These are phyloP conservation scores for Coniosporium tulheliwenetii DNA, from an alignment of 2,329 filamentous ascomycete genomes.

Conservation along the genomic window DNA sequence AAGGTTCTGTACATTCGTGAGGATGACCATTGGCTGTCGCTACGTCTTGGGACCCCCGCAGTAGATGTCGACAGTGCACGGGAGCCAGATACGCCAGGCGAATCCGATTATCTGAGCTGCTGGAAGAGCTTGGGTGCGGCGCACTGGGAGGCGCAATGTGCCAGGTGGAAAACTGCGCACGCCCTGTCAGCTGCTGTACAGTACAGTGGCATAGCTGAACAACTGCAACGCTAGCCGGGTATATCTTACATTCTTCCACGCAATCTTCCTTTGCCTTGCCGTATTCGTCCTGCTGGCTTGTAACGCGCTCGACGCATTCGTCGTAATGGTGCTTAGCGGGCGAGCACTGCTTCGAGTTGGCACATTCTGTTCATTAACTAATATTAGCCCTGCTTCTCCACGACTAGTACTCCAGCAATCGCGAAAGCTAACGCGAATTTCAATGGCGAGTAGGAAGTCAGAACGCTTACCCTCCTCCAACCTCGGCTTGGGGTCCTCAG, in stretches of 20 bases:
- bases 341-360: slow-evolving; percentile 69
- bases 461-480: slow-evolving; percentile 73
- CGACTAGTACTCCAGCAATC: background rate
- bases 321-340: slow-evolving; percentile 95
- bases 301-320: slow-evolving; percentile 93
- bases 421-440: too few relatives aligned
- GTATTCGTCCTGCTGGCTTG: slow-evolving; percentile 46
- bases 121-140: slow-evolving; percentile 94
- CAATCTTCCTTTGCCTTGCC: slow-evolving; percentile 82
- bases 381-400: background rate
- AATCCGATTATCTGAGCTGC: slow-evolving; percentile 61
- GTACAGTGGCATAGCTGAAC: background rate
- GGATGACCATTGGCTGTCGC: too few relatives aligned
- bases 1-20: too few relatives aligned
- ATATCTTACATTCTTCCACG: slow-evolving; percentile 88
- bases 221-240: background rate
- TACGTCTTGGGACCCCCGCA: too few relatives aligned
- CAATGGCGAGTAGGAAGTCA: slow-evolving; percentile 1
- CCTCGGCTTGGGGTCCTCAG: slow-evolving; percentile 71
- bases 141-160: slow-evolving; percentile 85
- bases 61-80: too few relatives aligned
- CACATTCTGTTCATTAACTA: slow-evolving; percentile 52
- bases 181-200: background rate
- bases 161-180: slow-evolving; percentile 82
- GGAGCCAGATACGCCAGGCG: too few relatives aligned